Conservation (phyloP, 2,329 filamentous ascomycete genomes). For the Dactylellina cionopaga region DNA sequence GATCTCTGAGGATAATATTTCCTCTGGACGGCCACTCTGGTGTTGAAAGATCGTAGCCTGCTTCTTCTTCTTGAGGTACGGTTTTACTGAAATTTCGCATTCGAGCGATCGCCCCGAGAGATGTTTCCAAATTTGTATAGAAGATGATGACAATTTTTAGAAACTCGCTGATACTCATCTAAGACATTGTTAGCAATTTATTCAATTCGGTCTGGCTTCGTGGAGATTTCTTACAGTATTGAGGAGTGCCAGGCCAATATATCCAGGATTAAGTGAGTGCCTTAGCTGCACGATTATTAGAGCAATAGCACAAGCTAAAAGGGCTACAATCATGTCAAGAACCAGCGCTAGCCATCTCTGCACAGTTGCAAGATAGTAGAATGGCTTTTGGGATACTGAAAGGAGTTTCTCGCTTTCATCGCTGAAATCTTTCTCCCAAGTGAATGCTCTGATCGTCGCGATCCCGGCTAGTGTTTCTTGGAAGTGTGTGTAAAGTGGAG, state of each 20-base stretch:
- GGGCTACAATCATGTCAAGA: conserved; percentile 61
- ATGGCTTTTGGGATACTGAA: conserved; percentile 59
- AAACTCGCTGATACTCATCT: conserved; percentile 55
- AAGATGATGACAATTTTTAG: conserved; percentile 57
- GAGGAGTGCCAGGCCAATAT: conserved; percentile 59
- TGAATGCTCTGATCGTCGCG: conserved; percentile 55
- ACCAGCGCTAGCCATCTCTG: conserved; percentile 61
- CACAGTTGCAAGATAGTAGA: conserved; percentile 59
- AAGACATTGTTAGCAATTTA: background rate
- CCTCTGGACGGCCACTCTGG: conserved; percentile 34
- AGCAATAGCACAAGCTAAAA: conserved; percentile 60
- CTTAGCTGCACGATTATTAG: conserved; percentile 60
- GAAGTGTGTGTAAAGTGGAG: conserved; percentile 62
- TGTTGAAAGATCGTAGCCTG: conserved; percentile 10
- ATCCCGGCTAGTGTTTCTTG: conserved; percentile 54
- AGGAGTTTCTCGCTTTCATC: conserved; percentile 57
- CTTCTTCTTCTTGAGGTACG: conserved; percentile 27
- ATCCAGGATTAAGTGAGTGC: conserved; percentile 57
- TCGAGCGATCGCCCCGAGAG: conserved; percentile 59
- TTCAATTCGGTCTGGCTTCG: background rate
- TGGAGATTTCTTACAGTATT: conserved; percentile 57
- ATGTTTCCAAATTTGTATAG: conserved; percentile 59
- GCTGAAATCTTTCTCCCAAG: conserved; percentile 33
- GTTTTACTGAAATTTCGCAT: conserved; percentile 49
- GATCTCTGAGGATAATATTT: conserved; percentile 18